Evolutionary conservation across 2,329 filamentous ascomycete genomes (phyloP), one percentile per base, ranked within the genome.

Genomic region (Capronia coronata): DNA sequence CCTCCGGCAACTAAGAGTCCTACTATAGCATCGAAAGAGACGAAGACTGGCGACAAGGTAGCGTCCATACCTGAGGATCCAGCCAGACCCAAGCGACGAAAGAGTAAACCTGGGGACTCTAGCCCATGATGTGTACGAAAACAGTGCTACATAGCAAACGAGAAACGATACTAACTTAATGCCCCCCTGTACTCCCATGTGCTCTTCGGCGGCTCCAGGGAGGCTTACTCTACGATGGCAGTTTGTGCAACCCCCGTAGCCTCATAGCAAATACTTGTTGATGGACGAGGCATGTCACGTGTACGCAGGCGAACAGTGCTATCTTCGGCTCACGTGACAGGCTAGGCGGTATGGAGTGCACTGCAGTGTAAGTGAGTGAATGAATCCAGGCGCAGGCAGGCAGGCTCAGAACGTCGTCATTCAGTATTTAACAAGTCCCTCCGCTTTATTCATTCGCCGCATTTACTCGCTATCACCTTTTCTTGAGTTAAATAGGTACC

Each of bases 51-150:
- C 43, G 51, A 50, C 4, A 51, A 46, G 41, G 34, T 7, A 2
- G 21, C 27, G 7, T n/a, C 46, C 14, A 16, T 34, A 29, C 37
- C 47, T 8, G 51, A 54, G 21, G 48, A 40, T 42, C 9, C 29
- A 27, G 38, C 37, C 14, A 58, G 54, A 41, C 25, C 38, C 21
- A 56, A 56, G 41, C 41, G 51, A 18, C 49, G 52, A 30, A 57
- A 56, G 39, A 58, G 56, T 40, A 54, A 47, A 44, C 40, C 48
- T 11, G 48, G 44, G 7, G 51, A 50, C 23, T 18, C 40, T 11
- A 53, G 47, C 35, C 49, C 49, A 10, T 58, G 44, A 56, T 18
- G 40, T n/a, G n/a, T n/a, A n/a, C n/a, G n/a, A n/a, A n/a, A n/a
- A n/a, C n/a, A n/a, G n/a, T n/a, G n/a, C n/a, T n/a, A n/a, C n/a